Conservation (phyloP, 495 filamentous ascomycete species). For the Tuber calosporum region DNA sequence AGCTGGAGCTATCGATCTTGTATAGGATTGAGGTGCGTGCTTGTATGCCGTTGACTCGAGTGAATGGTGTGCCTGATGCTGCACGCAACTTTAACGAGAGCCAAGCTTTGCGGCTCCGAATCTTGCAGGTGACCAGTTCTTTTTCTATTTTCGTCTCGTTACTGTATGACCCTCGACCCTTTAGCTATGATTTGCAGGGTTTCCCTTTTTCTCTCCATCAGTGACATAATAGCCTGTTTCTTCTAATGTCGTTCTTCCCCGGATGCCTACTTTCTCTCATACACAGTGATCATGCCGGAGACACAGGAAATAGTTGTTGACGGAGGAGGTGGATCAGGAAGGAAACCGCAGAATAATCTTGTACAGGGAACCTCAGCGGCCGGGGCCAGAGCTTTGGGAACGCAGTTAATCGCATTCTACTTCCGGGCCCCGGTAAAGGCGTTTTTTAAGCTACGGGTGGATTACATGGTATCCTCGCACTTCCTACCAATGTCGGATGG, state of each 20-base stretch:
- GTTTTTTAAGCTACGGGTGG: conserved; percentile 80
- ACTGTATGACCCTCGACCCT: background rate
- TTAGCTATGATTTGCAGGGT: background rate
- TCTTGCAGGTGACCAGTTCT: background rate
- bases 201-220: background rate
- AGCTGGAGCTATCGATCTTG: background rate
- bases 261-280: background rate
- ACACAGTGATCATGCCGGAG: background rate
- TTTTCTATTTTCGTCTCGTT: background rate
- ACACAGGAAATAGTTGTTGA: background rate
- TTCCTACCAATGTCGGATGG: background rate
- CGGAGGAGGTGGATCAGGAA: conserved; percentile 11
- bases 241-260: background rate
- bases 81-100: background rate
- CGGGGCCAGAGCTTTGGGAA: conserved; percentile 67
- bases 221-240: background rate
- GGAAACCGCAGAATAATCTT: conserved; percentile 27
- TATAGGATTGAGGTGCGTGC: background rate
- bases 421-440: conserved; percentile 82
- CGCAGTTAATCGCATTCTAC: conserved; percentile 76
- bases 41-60: background rate
- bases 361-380: conserved; percentile 57
- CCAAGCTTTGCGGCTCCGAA: conserved; percentile 32
- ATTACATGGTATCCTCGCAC: conserved; percentile 58
- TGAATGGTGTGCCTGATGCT: too few relatives aligned